Evolutionary conservation across 441 rosid genomes (phyloP), one percentile per base, ranked within the genome.

Genomic region (Viola pubescens): DNA sequence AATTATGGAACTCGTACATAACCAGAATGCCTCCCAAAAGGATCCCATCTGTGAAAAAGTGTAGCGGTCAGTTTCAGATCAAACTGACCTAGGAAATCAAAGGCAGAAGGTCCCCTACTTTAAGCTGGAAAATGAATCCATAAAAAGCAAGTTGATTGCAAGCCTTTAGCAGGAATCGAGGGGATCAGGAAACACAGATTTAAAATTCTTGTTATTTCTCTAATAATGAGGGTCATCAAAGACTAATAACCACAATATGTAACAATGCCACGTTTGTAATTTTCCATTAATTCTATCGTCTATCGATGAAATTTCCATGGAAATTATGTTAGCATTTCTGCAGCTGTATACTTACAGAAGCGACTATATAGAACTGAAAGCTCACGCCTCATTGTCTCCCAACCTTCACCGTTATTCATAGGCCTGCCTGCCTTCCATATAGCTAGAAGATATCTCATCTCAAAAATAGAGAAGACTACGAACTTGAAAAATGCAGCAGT

Each of bases 401-500:
- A 89, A 54, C 98, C 98, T 78, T 94, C 98, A 48, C 98, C 86
- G 7, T 77, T 94, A 73, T 75, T 87, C 79, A 84, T 76, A 63
- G 96, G 88, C 64, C 98, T 75, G 65, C 87, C 81, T 64, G 97
- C 97, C 81, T 94, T 94, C 99, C 99, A 94, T 73, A 94, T 85
- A 39, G 96, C 86, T 16, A 94, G 92, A 74, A 94, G 98, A 81
- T 88, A 89, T 73, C 97, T 85, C 97, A 89, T 94, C 88, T 94
- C 99, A 73, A 94, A 94, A 56, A 94, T 94, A 37, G 98, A 94
- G 73, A 94, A 94, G 69, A 94, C 95, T 44, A 89, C 95, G 48
- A 94, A 94, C 80, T 94, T 94, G 97, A 94, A 94, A 80, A 94
- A 94, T 42, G 97, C 95, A 7, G 96, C 98, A 40, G 97, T 89